Percentiles rank a stretch among this genome's conserved stretches.
Evolutionary conservation across 345 rosid genomes (phyloP).

Genomic region (Lepidium africanum): DNA sequence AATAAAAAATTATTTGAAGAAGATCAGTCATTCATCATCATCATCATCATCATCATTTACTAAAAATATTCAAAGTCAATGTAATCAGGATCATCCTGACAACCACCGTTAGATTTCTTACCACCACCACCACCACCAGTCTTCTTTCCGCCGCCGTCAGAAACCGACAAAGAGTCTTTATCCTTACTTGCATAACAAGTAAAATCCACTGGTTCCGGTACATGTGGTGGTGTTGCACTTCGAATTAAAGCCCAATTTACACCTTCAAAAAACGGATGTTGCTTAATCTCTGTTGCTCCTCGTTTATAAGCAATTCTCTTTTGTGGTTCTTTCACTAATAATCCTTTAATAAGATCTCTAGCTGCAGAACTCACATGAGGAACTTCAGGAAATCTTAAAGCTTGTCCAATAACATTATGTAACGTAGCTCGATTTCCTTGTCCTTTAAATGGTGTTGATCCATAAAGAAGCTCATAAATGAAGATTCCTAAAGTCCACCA

Average conservation of each 20-base stretch:
- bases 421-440: conserved; percentile 88
- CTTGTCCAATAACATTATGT: conserved; percentile 78
- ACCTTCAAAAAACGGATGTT: conserved; percentile 84
- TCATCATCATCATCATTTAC: neutral
- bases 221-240: conserved; percentile 71
- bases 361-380: conserved; percentile 63
- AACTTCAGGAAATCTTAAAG: conserved; percentile 64
- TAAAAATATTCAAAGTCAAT: conserved; percentile 63
- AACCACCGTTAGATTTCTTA: conserved; percentile 2
- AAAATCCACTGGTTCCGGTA: conserved; percentile 76
- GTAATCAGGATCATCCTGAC: conserved; percentile 40
- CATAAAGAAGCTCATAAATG: conserved; percentile 74
- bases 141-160: conserved; percentile 11
- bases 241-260: conserved; percentile 89
- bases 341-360: conserved; percentile 70
- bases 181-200: conserved; percentile 50
- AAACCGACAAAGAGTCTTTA: conserved; percentile 15
- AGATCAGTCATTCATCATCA: neutral
- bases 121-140: conserved; percentile 6
- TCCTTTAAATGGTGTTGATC: conserved; percentile 87
- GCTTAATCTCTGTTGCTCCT: conserved; percentile 91
- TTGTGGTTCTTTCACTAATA: conserved; percentile 73
- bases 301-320: conserved; percentile 74
- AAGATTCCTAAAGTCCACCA: conserved; percentile 97
- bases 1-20: neutral